A percentile compares a stretch with the other conserved stretches of the same genome.
phyloP scores from a whole-genome alignment of 805 yeast species.

The Candida peoriensis region DNA sequence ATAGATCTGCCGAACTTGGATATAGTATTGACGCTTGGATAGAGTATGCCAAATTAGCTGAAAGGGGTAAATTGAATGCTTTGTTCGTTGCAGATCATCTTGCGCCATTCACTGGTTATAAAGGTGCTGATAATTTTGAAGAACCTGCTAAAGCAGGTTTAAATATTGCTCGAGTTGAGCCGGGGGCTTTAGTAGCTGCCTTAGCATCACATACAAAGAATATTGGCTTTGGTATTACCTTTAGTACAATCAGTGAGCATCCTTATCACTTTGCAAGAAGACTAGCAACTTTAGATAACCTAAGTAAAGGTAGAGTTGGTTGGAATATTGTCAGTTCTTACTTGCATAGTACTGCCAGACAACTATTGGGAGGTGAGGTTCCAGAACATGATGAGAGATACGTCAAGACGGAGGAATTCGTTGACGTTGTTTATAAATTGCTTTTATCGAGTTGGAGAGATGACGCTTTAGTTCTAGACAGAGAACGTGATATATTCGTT shows the following conservation, averaged over 20 bases:
- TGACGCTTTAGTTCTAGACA: constrained; percentile 24
- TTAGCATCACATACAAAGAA: constrained; percentile 35
- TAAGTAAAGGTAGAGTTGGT: constrained; percentile 37
- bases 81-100: constrained; percentile 34
- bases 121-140: constrained; percentile 28
- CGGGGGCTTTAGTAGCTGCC: constrained; percentile 32
- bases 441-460: constrained; percentile 36
- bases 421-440: constrained; percentile 31
- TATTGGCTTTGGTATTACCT: constrained; percentile 33
- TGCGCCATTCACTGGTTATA: constrained; percentile 33
- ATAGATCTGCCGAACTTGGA: constrained; percentile 5
- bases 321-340: constrained; percentile 41
- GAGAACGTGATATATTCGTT: constrained; percentile 21
- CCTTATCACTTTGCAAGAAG: constrained; percentile 36
- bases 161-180: constrained; percentile 32
- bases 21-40: constrained; percentile 18
- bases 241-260: constrained; percentile 34
- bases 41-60: constrained; percentile 29
- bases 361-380: constrained; percentile 30
- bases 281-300: constrained; percentile 35
- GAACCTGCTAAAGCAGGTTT: constrained; percentile 29
- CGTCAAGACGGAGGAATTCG: constrained; percentile 31
- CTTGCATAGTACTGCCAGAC: constrained; percentile 32
- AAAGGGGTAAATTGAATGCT: constrained; percentile 31
- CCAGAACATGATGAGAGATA: constrained; percentile 38